Evolutionary conservation across 306 rosid species (phyloP), one percentile per base, ranked within the genome.

Genomic region (Cicer judaicum): DNA sequence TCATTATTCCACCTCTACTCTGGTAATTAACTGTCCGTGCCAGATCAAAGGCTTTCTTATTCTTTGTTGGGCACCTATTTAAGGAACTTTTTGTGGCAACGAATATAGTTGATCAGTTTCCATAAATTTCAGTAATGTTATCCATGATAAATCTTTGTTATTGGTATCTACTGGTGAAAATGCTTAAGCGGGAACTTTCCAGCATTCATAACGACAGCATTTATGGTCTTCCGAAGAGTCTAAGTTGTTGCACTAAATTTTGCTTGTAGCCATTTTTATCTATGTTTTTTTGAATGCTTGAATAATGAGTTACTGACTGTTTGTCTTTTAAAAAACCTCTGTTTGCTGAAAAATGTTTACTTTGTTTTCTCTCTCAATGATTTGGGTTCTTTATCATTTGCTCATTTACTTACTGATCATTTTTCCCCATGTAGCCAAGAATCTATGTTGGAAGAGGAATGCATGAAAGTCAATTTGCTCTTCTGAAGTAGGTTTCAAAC

Each of bases 391-490:
- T 44, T 64, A 70, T 67, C 79, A 38, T 52, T 75, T 49, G 40
- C 52, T 12, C 60, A 48, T 75, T 34, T 68, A 64, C 69, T 78
- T 63, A 79, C 62, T 78, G 67, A 34, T 61, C 68, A 21, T 84
- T 79, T 50, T 21, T 78, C 24, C 61, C 64, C 69, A 44, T 81
- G 87, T 87, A 94, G 99, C 99, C 96, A 78, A 88, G 99, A 81
- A 83, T 92, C 84, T 94, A 94, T 73, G 66, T 94, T 41, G 99
- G 99, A 57, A 89, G 99, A 78, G 99, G 99, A 77, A 94, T 94
- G 99, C 99, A 94, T 70, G 99, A 94, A 75, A 92, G 96, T 70
- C 97, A 85, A 70, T 88, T 84, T 85, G 56, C 93, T 79, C 95
- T 92, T 47, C 56, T 94, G 19, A 94, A 90, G 99, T 94, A 86